These are phyloP conservation scores for Extremus antarcticus DNA, from an alignment of 495 filamentous ascomycete species.

Conservation along the genomic window DNA sequence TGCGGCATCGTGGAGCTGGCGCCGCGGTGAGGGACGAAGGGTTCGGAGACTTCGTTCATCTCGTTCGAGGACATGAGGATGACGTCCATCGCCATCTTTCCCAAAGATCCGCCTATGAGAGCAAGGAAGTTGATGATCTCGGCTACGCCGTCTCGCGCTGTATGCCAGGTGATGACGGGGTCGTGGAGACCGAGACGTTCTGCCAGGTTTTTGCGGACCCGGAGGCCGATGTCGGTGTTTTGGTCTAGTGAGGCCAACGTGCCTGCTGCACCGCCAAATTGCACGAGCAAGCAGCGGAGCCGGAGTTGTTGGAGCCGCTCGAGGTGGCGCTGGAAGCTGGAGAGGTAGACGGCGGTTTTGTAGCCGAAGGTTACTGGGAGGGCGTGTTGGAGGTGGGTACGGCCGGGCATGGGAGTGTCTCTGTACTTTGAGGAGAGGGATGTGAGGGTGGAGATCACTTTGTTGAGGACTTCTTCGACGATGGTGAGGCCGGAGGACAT, in stretches of 20 bases:
- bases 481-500: constrained; percentile 38
- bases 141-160: constrained; percentile 38
- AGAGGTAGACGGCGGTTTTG: constrained; percentile 21
- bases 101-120: constrained; percentile 38
- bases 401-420: constrained; percentile 42
- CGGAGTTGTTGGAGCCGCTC: constrained; percentile 15
- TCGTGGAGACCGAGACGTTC: constrained; percentile 26
- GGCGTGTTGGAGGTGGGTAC: constrained; percentile 43
- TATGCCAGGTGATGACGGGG: constrained; percentile 40
- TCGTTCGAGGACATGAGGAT: constrained; percentile 48
- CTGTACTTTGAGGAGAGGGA: constrained; percentile 32
- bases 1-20: constrained; percentile 47
- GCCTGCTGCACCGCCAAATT: constrained; percentile 23
- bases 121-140: constrained; percentile 43
- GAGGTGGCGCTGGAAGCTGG: constrained; percentile 19
- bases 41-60: constrained; percentile 43
- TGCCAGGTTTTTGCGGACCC: constrained; percentile 34
- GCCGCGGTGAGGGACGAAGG: constrained; percentile 44
- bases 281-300: constrained; percentile 17
- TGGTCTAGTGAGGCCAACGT: constrained; percentile 20
- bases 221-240: constrained; percentile 30
- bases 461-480: constrained; percentile 31
- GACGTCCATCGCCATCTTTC: constrained; percentile 43
- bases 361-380: constrained; percentile 24
- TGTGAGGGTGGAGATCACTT: constrained; percentile 30